Base-by-base conservation (phyloP, 2,329 filamentous ascomycete genomes). In the Sporothrix schenckii region DNA sequence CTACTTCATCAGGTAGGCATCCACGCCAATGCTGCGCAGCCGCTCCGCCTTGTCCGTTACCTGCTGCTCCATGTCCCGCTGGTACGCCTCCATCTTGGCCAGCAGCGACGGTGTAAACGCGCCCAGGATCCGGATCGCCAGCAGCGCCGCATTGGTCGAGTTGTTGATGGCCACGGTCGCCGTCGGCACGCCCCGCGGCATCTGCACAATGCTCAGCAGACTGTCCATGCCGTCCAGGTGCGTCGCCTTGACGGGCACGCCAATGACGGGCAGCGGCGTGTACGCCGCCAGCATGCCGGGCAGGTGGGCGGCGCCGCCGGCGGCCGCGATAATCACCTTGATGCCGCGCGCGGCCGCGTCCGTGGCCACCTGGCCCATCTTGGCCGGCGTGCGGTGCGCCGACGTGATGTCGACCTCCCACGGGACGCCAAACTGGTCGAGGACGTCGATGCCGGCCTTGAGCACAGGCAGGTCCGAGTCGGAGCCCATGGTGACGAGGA, bases 401-500 rank as follows among this genome's bases (percentile, higher is more conserved):
- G 91, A 94, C 0, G 92, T 94, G 77, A 95, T 94, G 76, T 88
- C 88, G 19, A 88, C 84, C 7, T 90, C 87, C 80, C 88, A 92
- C 0, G 91, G 89, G 13, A 95, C 90, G n/a, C 82, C 77, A 72
- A 94, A 91, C n/a, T 87, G 83, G 69, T 86, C 82, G 3, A 94
- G 84, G 47, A 92, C 84, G 71, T 91, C 85, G 24, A 93, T 82
- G 0, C 87, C 91, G 0, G 86, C 86, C 72, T 84, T 85, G 52
- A 94, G 86, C 19, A 91, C 87, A 2, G 85, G 86, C 30, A 93
- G 85, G 76, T 94, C 91, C 11, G 89, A 92, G 80, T 93, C 90
- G 1, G 92, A 94, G 50, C 92, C 92, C 92, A 94, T 94, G 39
- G 92, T 93, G 2, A 95, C 87, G 14, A 91, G 87, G 1, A 95